Evolutionary conservation across 2,329 filamentous ascomycete species (phyloP).

Genomic region (Torrubiellomyces zombiae): DNA sequence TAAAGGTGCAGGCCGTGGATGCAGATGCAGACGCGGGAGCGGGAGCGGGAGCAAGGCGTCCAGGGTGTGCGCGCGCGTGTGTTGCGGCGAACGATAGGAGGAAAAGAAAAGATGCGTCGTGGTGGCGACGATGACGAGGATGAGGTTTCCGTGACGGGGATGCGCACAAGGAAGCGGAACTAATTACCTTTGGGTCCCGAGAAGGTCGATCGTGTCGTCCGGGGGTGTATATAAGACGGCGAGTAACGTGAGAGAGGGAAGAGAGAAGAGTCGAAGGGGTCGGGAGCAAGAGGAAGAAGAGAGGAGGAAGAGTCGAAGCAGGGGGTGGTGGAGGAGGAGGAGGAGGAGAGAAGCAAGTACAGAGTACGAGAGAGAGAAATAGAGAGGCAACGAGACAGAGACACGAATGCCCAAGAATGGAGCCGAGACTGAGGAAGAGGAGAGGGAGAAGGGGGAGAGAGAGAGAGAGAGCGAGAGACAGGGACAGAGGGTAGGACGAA

Average conservation of each 20-base stretch:
- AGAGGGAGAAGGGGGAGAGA: constrained; percentile 1
- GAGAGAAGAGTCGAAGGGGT: constrained; percentile 6
- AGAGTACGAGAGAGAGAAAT: constrained; percentile 1
- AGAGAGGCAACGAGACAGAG: constrained; percentile 3
- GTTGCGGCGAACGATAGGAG: not conserved
- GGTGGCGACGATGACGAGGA: not conserved
- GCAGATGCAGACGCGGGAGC: not conserved
- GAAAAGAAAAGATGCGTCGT: not conserved
- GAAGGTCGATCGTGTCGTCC: not conserved
- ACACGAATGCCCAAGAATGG: not conserved
- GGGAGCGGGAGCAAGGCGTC: not conserved
- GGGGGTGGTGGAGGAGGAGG: constrained; percentile 1
- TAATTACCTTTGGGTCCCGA: no score
- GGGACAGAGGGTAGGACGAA: no score
- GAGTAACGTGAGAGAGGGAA: constrained; percentile 2
- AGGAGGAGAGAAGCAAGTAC: constrained; percentile 2
- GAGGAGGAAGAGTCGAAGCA: constrained; percentile 3
- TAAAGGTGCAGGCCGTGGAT: not conserved
- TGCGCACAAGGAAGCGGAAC: no score
- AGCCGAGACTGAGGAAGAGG: not conserved
- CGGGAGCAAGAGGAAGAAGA: constrained; percentile 3
- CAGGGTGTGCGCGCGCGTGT: not conserved
- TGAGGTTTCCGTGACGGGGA: not conserved
- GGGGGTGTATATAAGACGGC: not conserved
- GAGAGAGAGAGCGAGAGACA: not conserved